These are phyloP conservation scores for Fusarium fracticaudum DNA, from an alignment of 2,329 filamentous ascomycete species.

Conservation along the genomic window DNA sequence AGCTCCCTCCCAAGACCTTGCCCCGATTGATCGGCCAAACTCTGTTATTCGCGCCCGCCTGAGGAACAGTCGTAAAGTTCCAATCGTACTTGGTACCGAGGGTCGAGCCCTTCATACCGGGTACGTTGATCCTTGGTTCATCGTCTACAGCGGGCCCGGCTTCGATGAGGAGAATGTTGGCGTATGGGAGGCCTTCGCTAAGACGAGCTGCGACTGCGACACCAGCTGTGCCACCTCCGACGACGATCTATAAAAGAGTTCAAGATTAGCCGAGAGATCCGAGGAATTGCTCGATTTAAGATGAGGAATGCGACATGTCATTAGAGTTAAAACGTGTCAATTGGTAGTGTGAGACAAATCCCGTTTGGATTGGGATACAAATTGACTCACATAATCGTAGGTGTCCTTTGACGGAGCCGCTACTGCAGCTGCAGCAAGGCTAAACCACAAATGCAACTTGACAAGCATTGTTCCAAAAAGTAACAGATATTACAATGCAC, in stretches of 20 bases:
- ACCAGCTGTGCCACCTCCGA: conserved; percentile 46
- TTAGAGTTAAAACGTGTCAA: background rate
- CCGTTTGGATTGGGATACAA: background rate
- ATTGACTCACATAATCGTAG: conserved; percentile 36
- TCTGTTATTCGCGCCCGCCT: conserved; percentile 36
- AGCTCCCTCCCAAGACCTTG: conserved; percentile 44
- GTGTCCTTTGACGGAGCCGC: conserved; percentile 22
- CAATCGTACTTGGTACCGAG: conserved; percentile 44
- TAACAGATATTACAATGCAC: background rate
- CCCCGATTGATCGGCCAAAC: conserved; percentile 36
- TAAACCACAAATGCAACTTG: conserved; percentile 26
- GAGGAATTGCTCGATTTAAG: background rate
- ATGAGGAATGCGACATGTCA: background rate
- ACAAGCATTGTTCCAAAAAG: conserved; percentile 20
- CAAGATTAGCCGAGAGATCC: background rate
- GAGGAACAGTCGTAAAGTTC: conserved; percentile 44
- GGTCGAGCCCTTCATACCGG: conserved; percentile 10
- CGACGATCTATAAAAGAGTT: conserved; percentile 31
- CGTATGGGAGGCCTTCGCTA: conserved; percentile 39
- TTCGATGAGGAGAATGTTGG: conserved; percentile 12
- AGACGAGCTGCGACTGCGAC: conserved; percentile 46
- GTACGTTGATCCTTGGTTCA: conserved; percentile 19
- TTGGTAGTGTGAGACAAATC: background rate
- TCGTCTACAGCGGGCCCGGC: conserved; percentile 4
- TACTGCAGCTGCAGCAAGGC: conserved; percentile 21